These are phyloP conservation scores for Ophiocordyceps camponoti-saundersi DNA, from an alignment of 2,329 filamentous ascomycete species.

Conservation along the genomic window DNA sequence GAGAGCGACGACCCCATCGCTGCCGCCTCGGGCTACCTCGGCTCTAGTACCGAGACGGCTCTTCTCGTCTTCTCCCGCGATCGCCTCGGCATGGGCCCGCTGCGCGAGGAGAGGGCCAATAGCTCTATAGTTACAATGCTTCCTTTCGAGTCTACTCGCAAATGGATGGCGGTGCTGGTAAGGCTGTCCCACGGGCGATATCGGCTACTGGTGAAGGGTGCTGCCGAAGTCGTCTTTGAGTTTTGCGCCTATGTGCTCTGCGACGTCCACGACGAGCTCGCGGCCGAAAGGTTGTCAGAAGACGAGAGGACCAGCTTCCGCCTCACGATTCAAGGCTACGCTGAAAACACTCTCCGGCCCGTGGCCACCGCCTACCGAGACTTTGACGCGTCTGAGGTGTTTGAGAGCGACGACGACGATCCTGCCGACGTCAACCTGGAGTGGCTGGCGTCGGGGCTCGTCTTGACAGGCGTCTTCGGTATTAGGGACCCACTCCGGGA, in stretches of 20 bases:
- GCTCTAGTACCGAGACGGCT: constrained; percentile 38
- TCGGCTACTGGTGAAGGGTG: constrained; percentile 38
- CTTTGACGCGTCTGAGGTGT: constrained; percentile 49
- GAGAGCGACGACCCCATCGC: constrained; percentile 23
- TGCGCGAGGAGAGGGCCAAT: constrained; percentile 29
- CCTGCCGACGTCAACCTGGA: constrained; percentile 17
- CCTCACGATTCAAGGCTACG: constrained; percentile 31
- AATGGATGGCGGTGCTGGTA: constrained; percentile 39
- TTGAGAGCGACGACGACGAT: constrained; percentile 27
- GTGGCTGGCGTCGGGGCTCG: constrained; percentile 28
- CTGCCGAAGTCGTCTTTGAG: constrained; percentile 35
- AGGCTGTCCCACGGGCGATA: constrained; percentile 27
- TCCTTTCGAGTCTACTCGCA: constrained; percentile 35
- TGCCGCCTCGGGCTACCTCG: constrained; percentile 24
- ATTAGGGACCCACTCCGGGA: constrained; percentile 51
- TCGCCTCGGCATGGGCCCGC: constrained; percentile 26
- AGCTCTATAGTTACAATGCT: constrained; percentile 28
- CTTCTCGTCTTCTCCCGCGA: constrained; percentile 31
- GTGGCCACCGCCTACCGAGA: constrained; percentile 63
- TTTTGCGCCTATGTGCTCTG: constrained; percentile 23
- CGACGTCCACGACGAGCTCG: constrained; percentile 23
- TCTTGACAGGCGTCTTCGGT: constrained; percentile 34
- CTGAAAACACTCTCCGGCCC: constrained; percentile 53
- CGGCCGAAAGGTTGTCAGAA: constrained; percentile 12
- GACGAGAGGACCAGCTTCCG: constrained; percentile 14